These are phyloP conservation scores for Schwanniomyces vanrijiae DNA, from an alignment of 805 yeast genomes.

Conservation along the genomic window DNA sequence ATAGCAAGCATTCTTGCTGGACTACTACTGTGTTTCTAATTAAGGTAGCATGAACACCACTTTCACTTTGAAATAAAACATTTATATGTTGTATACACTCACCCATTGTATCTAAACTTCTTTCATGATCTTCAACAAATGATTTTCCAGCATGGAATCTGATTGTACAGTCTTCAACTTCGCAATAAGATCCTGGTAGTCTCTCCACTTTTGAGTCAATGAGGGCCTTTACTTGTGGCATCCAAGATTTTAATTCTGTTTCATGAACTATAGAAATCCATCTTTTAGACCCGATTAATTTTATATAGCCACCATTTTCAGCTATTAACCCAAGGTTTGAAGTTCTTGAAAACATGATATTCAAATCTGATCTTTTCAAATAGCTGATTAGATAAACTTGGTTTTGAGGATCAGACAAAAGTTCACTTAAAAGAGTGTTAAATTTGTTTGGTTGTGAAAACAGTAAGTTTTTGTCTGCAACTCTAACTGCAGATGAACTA, in stretches of 20 bases:
- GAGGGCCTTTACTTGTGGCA: constrained; percentile 53
- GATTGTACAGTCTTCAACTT: constrained; percentile 73
- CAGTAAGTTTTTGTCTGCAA: constrained; percentile 18
- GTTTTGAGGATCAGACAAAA: constrained; percentile 58
- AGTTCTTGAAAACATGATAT: constrained; percentile 64
- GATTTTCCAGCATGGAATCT: constrained; percentile 74
- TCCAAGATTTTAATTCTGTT: constrained; percentile 50
- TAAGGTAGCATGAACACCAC: constrained; percentile 70
- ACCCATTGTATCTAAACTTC: constrained; percentile 71
- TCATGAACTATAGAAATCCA: constrained; percentile 69
- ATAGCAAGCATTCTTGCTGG: constrained; percentile 60
- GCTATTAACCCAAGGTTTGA: constrained; percentile 81
- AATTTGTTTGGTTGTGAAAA: constrained; percentile 62
- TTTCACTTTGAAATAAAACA: constrained; percentile 56
- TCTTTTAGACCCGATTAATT: constrained; percentile 45
- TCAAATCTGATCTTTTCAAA: constrained; percentile 62
- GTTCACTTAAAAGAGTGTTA: constrained; percentile 55
- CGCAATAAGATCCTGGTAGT: constrained; percentile 73
- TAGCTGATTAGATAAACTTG: constrained; percentile 72
- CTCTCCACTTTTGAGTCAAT: constrained; percentile 68
- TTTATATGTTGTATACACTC: constrained; percentile 84
- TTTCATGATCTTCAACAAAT: constrained; percentile 56
- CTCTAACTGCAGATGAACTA: constrained; percentile 23
- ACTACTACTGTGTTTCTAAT: constrained; percentile 69
- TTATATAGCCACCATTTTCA: constrained; percentile 84